A percentile compares a stretch with the other conserved stretches of the same genome.
phyloP scores from a whole-genome alignment of 148 eudicot species.

The Oxyria digyna region DNA sequence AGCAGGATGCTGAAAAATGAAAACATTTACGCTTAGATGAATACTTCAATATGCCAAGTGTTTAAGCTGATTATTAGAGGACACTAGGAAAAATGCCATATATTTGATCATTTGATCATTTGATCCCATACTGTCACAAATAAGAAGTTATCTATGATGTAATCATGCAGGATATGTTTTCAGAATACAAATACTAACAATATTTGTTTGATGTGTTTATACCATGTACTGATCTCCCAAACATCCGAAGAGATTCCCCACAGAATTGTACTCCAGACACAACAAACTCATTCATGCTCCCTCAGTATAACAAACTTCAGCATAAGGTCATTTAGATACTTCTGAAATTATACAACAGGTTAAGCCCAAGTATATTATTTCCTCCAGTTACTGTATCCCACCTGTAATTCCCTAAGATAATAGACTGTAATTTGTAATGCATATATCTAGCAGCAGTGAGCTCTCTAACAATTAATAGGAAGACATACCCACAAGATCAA shows the following conservation, averaged over 20 bases:
- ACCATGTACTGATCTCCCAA: not conserved
- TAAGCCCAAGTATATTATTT: not conserved
- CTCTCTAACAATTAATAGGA: not conserved
- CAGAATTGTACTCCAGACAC: not conserved
- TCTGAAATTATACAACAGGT: not conserved
- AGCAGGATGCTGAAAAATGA: conserved; percentile 45
- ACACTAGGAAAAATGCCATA: too few relatives aligned
- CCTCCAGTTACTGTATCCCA: too few relatives aligned
- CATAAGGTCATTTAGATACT: not conserved
- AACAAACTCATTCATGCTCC: not conserved
- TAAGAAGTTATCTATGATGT: not conserved
- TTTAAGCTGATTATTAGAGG: not conserved
- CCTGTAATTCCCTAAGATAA: too few relatives aligned
- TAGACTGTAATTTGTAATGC: too few relatives aligned
- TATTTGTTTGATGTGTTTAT: not conserved
- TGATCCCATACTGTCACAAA: not conserved
- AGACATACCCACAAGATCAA: not conserved
- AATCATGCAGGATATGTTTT: not conserved
- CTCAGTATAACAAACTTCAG: not conserved
- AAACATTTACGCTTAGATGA: not conserved
- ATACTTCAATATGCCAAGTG: not conserved
- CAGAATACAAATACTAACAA: not conserved
- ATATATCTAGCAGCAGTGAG: too few relatives aligned
- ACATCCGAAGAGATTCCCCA: not conserved
- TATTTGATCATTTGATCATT: not conserved